A percentile compares a stretch with the other conserved stretches of the same genome.
phyloP scores from a whole-genome alignment of 139 green algal genomes.

The Monoraphidium neglectum region DNA sequence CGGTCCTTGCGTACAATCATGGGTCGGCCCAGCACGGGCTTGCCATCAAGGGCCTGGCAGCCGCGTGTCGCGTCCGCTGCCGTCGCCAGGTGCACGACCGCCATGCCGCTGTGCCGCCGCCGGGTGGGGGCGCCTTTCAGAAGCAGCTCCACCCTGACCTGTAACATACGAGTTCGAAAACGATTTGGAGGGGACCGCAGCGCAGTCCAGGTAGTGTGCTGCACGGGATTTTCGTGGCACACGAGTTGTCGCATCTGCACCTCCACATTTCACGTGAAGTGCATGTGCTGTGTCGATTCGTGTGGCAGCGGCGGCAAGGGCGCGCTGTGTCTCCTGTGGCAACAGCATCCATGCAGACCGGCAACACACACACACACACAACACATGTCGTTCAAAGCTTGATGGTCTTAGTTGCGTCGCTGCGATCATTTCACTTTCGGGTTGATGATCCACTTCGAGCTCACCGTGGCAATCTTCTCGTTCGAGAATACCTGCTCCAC shows the following conservation, averaged over 20 bases:
- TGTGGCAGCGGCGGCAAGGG: background rate
- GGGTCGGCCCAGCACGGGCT: background rate
- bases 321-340: background rate
- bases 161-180: background rate
- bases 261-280: too few species aligned
- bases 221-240: too few species aligned
- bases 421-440: too few species aligned
- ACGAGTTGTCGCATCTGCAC: too few species aligned
- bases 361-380: too few species aligned
- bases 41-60: slow-evolving; percentile 13
- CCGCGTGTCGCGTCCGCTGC: background rate
- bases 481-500: background rate
- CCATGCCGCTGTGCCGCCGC: slow-evolving; percentile 6
- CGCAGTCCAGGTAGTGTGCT: too few species aligned
- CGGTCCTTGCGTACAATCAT: slow-evolving; percentile 24
- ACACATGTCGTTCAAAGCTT: too few species aligned
- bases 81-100: background rate
- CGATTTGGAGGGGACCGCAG: too few species aligned
- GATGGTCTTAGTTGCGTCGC: too few species aligned
- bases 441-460: background rate
- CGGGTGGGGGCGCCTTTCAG: slow-evolving; percentile 17
- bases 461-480: slow-evolving; percentile 12
- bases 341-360: background rate
- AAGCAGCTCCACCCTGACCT: slow-evolving; percentile 7
- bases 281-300: background rate